phyloP scores from a whole-genome alignment of 805 yeast genomes.

The Ogataea zsoltii region DNA sequence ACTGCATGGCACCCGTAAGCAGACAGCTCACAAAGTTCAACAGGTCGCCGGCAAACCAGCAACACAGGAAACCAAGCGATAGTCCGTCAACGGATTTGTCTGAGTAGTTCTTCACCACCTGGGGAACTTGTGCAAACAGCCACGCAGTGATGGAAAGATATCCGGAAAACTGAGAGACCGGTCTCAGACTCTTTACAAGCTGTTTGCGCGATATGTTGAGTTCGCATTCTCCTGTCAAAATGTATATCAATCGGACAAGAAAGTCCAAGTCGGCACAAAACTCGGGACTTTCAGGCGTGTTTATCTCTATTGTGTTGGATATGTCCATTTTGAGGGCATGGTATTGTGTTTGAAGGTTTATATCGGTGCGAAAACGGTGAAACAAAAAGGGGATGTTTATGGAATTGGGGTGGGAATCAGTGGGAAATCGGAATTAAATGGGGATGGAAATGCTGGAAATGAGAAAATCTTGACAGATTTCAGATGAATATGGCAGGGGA shows the following conservation, averaged over 20 bases:
- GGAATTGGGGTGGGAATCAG: background rate
- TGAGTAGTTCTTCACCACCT: constrained; percentile 58
- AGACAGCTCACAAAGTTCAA: constrained; percentile 52
- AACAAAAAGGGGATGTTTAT: background rate
- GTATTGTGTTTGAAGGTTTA: background rate
- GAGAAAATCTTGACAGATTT: too few species aligned
- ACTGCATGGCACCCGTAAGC: constrained; percentile 48
- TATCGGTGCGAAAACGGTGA: background rate
- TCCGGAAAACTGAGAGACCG: constrained; percentile 34
- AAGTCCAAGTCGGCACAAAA: constrained; percentile 24
- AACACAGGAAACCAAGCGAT: constrained; percentile 55
- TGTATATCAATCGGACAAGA: constrained; percentile 23
- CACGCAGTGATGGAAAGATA: constrained; percentile 54
- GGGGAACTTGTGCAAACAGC: constrained; percentile 77
- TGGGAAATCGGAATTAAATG: background rate
- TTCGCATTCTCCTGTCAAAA: constrained; percentile 29
- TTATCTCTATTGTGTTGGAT: constrained; percentile 6
- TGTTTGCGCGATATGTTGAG: constrained; percentile 18
- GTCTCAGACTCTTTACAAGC: constrained; percentile 18
- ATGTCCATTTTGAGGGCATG: constrained; percentile 9
- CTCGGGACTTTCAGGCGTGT: constrained; percentile 10
- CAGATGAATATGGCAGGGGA: too few species aligned
- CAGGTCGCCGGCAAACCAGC: constrained; percentile 68
- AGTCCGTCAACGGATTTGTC: constrained; percentile 68
- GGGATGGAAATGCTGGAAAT: background rate